Base-by-base conservation (phyloP, 805 yeast genomes). In the Sugiyamaella floridensis region DNA sequence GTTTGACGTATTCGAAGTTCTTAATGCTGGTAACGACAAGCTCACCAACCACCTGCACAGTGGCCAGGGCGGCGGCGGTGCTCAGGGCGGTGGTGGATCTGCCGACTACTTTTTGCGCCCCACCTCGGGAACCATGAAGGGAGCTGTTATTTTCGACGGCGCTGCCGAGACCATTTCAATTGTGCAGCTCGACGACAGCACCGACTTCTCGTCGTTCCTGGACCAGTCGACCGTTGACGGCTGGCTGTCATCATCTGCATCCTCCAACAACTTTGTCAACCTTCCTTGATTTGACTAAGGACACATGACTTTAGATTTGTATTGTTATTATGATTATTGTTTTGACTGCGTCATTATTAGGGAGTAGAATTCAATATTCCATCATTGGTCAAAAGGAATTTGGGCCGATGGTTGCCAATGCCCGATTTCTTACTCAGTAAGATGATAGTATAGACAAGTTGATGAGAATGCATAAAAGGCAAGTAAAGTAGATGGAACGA, bases 31-130 rank as follows among this genome's bases (percentile, higher is more conserved):
- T 60, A 81, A 87, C 57, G 73, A 76, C 67, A 82, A 83, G 69
- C 75, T 90, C 70, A 63, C 70, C 50, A 53, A 48, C 50, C 93
- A 89, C 67, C 73, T 92, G 64, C 98, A 92, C 75, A 81, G 79
- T 67, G 87, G 86, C 61, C 95, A 86, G 75, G 92, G 90, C 66
- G 80, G 81, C 54, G 43, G 50, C 44, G 49, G 50, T 51, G 48
- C 41, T 20, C 34, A 45, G 26, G 73, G 75, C 51, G 97, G 96
- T 63, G 95, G 92, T 68, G 95, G 96, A 65, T 74, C 96, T 56
- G 76, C 82, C 58, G 93, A 92, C 74, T 92, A 85, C 79, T 87
- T 93, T 70, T 63, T 69, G 19, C 89, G 99, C 80, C 99, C 99
- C 63, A 78, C 85, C 45, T 65, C 74, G 56, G 76, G 81, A 18